Conservation (phyloP, 2,329 filamentous ascomycete genomes). For the Neofusicoccum cordaticola region DNA sequence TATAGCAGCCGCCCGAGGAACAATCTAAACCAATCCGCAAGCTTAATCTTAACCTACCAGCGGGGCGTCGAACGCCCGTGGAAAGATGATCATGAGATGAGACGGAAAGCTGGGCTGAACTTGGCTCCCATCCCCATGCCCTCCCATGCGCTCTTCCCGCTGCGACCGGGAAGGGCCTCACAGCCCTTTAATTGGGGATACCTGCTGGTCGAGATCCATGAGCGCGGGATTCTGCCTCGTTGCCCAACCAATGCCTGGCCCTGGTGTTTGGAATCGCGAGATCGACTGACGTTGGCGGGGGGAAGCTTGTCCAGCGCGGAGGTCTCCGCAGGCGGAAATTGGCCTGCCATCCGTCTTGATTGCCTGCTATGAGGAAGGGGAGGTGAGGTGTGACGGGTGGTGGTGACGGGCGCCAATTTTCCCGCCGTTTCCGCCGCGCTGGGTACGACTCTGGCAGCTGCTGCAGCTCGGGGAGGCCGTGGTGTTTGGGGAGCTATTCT, state of each 20-base stretch:
- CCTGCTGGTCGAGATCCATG: conserved; percentile 1
- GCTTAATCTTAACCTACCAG: background rate
- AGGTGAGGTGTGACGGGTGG: background rate
- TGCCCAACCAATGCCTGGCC: background rate
- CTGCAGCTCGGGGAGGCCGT: background rate
- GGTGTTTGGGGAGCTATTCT: background rate
- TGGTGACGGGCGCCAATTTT: background rate
- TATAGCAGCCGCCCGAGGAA: background rate
- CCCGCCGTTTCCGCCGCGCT: background rate
- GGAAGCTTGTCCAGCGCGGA: background rate
- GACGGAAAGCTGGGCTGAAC: background rate
- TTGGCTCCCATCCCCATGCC: background rate
- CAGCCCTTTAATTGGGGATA: background rate
- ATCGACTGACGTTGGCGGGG: conserved; percentile 4
- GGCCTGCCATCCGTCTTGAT: background rate
- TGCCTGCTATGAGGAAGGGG: background rate
- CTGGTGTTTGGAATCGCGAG: conserved; percentile 9
- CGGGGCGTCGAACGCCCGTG: background rate
- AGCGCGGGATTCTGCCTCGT: background rate
- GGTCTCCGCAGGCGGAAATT: background rate
- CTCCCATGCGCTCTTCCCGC: background rate
- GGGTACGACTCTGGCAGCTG: background rate
- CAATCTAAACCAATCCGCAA: background rate
- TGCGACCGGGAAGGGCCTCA: background rate
- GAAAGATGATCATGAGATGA: background rate